Percentiles rank a stretch among this genome's conserved stretches.
These are phyloP conservation scores for Boletus sp. DNA, from an alignment of 1,284 basidiomycete genomes.

Conservation along the genomic window DNA sequence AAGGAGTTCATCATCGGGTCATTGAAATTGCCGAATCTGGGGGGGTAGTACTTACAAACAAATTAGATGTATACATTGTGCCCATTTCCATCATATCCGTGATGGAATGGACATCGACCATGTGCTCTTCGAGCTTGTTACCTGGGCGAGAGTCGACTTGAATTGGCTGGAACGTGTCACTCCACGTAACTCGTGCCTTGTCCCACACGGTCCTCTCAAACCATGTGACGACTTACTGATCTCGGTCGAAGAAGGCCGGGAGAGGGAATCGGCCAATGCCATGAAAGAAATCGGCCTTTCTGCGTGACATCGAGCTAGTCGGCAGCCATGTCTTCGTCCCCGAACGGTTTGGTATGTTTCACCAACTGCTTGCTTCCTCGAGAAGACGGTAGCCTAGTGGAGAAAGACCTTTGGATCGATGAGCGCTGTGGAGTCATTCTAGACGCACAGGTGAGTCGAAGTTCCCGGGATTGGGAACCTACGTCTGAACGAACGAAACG, in stretches of 20 bases:
- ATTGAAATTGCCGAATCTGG: neutral
- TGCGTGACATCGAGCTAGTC: conserved; percentile 6
- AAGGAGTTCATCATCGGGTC: neutral
- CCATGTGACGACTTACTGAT: conserved; percentile 16
- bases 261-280: neutral
- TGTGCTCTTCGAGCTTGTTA: neutral
- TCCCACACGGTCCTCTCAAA: conserved; percentile 2
- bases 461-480: neutral
- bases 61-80: neutral
- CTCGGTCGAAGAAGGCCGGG: neutral
- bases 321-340: conserved; percentile 30
- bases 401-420: conserved; percentile 77
- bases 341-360: conserved; percentile 75
- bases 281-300: conserved; percentile 5
- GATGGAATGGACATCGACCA: conserved; percentile 3
- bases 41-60: no score
- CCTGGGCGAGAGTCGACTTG: neutral
- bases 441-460: conserved; percentile 60
- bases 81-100: neutral
- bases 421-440: conserved; percentile 65
- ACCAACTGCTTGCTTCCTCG: conserved; percentile 78
- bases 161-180: neutral
- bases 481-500: conserved; percentile 4
- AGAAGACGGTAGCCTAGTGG: conserved; percentile 70
- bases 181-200: neutral